Percentiles rank a stretch among this genome's conserved stretches.
These are phyloP conservation scores for Barnettozyma siamensis DNA, from an alignment of 805 yeast genomes.

Conservation along the genomic window DNA sequence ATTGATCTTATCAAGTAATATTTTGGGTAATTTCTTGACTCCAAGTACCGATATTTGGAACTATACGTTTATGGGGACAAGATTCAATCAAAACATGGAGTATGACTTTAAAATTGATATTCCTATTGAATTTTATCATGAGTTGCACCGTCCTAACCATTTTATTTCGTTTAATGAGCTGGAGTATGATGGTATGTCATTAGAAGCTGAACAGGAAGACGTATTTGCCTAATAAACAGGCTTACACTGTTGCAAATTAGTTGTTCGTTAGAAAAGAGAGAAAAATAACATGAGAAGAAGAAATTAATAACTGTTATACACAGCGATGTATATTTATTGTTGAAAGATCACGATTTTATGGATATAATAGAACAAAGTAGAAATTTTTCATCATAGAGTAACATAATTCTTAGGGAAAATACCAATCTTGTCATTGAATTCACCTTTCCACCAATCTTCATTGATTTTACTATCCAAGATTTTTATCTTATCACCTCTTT, in stretches of 20 bases:
- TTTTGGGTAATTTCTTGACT: slow-evolving; percentile 78
- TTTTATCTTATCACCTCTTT: slow-evolving; percentile 37
- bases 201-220: slow-evolving; percentile 66
- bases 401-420: slow-evolving; percentile 22
- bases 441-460: slow-evolving; percentile 24
- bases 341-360: not conserved
- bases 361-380: not conserved
- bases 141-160: slow-evolving; percentile 83
- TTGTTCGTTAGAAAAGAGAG: not conserved
- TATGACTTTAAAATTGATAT: slow-evolving; percentile 66
- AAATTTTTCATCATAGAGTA: not conserved
- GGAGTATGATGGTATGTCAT: slow-evolving; percentile 40
- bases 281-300: too few species aligned
- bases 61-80: slow-evolving; percentile 79
- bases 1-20: slow-evolving; percentile 63
- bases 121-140: slow-evolving; percentile 81
- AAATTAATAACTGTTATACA: not conserved
- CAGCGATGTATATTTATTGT: not conserved
- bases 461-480: slow-evolving; percentile 25
- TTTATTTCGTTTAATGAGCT: slow-evolving; percentile 68
- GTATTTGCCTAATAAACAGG: slow-evolving; percentile 37
- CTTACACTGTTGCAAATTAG: not conserved
- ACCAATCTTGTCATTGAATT: slow-evolving; percentile 15
- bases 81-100: slow-evolving; percentile 60
- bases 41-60: slow-evolving; percentile 90